A percentile compares a stretch with the other conserved stretches of the same genome.
Conservation (phyloP, 1,284 basidiomycete genomes). For the Paramarasmius palmivorus region DNA sequence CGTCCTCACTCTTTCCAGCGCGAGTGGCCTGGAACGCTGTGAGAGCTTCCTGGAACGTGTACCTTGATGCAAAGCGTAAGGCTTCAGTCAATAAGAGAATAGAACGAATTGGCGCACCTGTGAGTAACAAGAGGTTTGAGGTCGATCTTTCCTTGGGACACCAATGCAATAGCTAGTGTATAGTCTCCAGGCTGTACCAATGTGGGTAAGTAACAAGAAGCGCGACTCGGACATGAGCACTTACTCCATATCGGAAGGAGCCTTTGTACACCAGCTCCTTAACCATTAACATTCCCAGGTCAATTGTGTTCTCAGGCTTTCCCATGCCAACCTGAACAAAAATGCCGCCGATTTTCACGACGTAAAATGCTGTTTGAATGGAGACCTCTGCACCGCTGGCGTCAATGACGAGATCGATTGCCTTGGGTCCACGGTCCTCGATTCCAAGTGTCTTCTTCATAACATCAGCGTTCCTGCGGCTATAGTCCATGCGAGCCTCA, state of each 20-base stretch:
- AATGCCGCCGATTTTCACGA: conserved; percentile 74
- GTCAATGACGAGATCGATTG: conserved; percentile 77
- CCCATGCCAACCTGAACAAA: conserved; percentile 82
- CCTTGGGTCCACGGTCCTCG: conserved; percentile 54
- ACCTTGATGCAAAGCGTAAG: conserved; percentile 42
- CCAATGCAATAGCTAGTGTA: conserved; percentile 81
- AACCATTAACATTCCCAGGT: conserved; percentile 58
- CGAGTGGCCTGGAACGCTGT: conserved; percentile 81
- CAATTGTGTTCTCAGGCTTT: conserved; percentile 58
- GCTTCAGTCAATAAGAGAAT: background rate
- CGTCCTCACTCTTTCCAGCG: conserved; percentile 78
- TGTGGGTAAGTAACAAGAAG: too few relatives aligned
- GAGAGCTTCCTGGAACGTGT: conserved; percentile 72
- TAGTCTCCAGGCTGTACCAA: conserved; percentile 83
- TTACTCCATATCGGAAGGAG: conserved; percentile 84
- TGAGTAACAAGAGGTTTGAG: conserved; percentile 90
- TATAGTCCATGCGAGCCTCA: conserved; percentile 72
- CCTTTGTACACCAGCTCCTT: conserved; percentile 86
- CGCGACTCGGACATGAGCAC: conserved; percentile 28
- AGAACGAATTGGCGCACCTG: conserved; percentile 41
- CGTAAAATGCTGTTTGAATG: conserved; percentile 79
- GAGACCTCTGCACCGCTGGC: conserved; percentile 89
- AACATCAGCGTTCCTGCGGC: conserved; percentile 61
- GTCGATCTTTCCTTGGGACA: conserved; percentile 78
- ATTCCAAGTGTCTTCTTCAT: conserved; percentile 62